Evolutionary conservation across 306 rosid species (phyloP).

Genomic region (Herpetospermum pedunculosum): DNA sequence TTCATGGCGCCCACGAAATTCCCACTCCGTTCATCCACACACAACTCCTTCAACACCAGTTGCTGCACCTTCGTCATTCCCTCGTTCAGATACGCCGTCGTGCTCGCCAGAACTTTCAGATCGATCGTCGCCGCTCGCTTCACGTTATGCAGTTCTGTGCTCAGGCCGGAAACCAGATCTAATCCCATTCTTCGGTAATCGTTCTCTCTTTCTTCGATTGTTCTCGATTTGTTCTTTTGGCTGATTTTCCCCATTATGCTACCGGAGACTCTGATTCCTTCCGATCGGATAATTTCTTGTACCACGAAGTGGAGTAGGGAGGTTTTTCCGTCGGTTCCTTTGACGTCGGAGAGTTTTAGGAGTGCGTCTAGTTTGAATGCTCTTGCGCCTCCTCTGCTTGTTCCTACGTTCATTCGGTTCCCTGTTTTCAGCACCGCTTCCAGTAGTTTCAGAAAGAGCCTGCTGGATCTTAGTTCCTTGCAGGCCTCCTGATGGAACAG

Average conservation of each 20-base stretch:
- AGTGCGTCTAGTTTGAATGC: slow-evolving; percentile 91
- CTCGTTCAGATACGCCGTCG: slow-evolving; percentile 52
- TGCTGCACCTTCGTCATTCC: slow-evolving; percentile 35
- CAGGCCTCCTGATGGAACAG: slow-evolving; percentile 62
- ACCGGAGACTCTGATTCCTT: slow-evolving; percentile 69
- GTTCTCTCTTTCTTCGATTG: slow-evolving; percentile 66
- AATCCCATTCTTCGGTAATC: slow-evolving; percentile 82
- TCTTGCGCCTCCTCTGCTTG: slow-evolving; percentile 84
- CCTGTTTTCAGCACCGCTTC: slow-evolving; percentile 96
- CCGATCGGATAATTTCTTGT: slow-evolving; percentile 71
- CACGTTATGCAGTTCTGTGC: slow-evolving; percentile 76
- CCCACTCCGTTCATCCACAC: slow-evolving; percentile 23
- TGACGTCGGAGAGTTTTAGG: slow-evolving; percentile 80
- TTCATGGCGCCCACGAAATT: slow-evolving; percentile 37
- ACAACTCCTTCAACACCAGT: slow-evolving; percentile 30
- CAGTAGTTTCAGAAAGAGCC: slow-evolving; percentile 75
- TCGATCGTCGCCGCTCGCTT: slow-evolving; percentile 81
- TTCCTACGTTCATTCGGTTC: slow-evolving; percentile 92
- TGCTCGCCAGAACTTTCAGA: slow-evolving; percentile 65
- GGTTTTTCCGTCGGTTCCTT: slow-evolving; percentile 89
- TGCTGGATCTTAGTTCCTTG: slow-evolving; percentile 89
- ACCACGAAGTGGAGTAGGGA: slow-evolving; percentile 88
- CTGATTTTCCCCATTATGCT: slow-evolving; percentile 93
- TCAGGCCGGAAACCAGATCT: slow-evolving; percentile 72
- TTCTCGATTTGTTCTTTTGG: slow-evolving; percentile 39